Evolutionary conservation across 306 rosid genomes (phyloP), one percentile per base, ranked within the genome.

Genomic region (Glycine tomentella): DNA sequence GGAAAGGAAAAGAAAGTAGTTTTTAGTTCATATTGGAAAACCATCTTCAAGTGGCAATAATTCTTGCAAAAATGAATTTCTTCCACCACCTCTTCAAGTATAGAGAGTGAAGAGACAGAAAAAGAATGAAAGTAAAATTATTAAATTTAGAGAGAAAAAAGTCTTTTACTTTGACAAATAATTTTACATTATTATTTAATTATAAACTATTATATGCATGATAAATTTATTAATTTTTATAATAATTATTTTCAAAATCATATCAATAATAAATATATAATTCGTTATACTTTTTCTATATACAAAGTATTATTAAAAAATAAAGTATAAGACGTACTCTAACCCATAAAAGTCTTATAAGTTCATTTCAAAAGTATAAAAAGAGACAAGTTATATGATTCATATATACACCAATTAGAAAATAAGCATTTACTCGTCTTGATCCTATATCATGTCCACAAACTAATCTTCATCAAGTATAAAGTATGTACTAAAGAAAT

Each of bases 1-100:
- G 79, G 57, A 84, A 78, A 72, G 52, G 50, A 76, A 83, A 83
- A 84, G 25, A 81, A 87, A 86, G 80, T 46, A 65, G 78, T 75
- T 88, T 77, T 72, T 63, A 16, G 74, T 64, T 77, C 59, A 64
- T 62, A 31, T 31, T 78, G 74, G 75, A 83, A 88, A 75, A 83
- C 80, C 78, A 33, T 3, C 70, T 74, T 81, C 79, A 61, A 77
- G 33, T 72, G 64, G 12, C 1, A 77, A 53, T 83, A 72, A 78
- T 70, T 83, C 61, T 42, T 25, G 0, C 42, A 45, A 3, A 44
- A 25, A 25, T 25, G 31, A 25, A 25, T 25, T 68, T 45, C 6
- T 66, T 40, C 0, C 51, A 25, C 31, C 31, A 66, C 31, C 53
- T 15, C 73, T 45, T 20, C 33, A 25, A 25, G 31, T 25, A 25